A percentile compares a stretch with the other conserved stretches of the same genome.
Conservation (phyloP, 1,284 basidiomycete genomes). For the Trichosporon sp. region DNA sequence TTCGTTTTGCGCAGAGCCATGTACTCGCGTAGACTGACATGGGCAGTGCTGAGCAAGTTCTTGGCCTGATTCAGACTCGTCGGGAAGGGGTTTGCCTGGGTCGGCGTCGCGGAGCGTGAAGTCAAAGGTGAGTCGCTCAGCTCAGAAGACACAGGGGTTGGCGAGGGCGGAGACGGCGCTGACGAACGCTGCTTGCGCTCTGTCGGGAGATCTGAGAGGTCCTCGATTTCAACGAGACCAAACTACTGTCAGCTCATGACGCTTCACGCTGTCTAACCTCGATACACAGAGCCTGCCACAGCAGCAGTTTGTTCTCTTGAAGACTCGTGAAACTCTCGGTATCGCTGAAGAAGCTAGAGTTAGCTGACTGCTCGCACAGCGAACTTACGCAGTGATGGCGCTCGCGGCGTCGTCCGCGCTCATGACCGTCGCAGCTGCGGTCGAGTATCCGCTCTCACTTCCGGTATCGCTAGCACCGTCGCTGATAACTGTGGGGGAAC, state of each 20-base stretch:
- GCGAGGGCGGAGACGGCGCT: not conserved
- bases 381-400: slow-evolving; percentile 12
- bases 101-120: slow-evolving; percentile 10
- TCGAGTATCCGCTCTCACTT: not conserved
- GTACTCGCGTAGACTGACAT: slow-evolving; percentile 41
- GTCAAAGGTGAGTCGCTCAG: slow-evolving; percentile 1
- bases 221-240: slow-evolving; percentile 23
- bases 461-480: not conserved
- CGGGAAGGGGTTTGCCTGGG: slow-evolving; percentile 24
- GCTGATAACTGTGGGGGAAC: not conserved
- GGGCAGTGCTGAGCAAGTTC: slow-evolving; percentile 30
- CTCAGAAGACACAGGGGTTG: not conserved
- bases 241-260: slow-evolving; percentile 15
- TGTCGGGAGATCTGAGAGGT: slow-evolving; percentile 13
- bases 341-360: slow-evolving; percentile 13
- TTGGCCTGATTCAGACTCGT: slow-evolving; percentile 28
- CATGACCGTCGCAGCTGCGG: not conserved
- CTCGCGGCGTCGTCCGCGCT: slow-evolving; percentile 8
- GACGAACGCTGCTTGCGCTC: not conserved
- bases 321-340: slow-evolving; percentile 22
- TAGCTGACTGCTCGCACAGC: not conserved
- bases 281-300: slow-evolving; percentile 44
- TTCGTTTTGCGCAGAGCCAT: slow-evolving; percentile 24
- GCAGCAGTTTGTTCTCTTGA: slow-evolving; percentile 35
- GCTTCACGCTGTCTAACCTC: slow-evolving; percentile 26